These are phyloP conservation scores for Ascoidea tarda DNA, from an alignment of 805 yeast genomes.

Conservation along the genomic window DNA sequence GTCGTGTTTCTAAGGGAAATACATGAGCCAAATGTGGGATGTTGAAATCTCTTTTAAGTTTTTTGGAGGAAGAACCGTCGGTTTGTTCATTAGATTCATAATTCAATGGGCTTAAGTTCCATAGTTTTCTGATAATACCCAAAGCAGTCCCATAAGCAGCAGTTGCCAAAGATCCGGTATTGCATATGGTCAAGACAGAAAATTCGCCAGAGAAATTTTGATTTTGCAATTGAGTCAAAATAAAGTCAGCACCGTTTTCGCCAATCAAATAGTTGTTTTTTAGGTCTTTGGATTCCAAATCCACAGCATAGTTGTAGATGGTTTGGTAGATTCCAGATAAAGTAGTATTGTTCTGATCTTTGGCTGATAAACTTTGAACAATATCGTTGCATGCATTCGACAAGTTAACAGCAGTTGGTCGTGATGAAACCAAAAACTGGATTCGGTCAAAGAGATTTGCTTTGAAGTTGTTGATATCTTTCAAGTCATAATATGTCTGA, in stretches of 20 bases:
- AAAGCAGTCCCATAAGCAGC: slow-evolving; percentile 97
- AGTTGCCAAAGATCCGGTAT: slow-evolving; percentile 94
- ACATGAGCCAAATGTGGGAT: slow-evolving; percentile 48
- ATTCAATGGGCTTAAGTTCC: slow-evolving; percentile 21
- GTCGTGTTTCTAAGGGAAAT: slow-evolving; percentile 88
- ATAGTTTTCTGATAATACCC: slow-evolving; percentile 75
- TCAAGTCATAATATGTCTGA: slow-evolving; percentile 20
- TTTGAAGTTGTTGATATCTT: slow-evolving; percentile 21
- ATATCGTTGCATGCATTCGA: slow-evolving; percentile 46
- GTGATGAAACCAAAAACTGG: slow-evolving; percentile 53
- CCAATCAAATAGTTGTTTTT: slow-evolving; percentile 72
- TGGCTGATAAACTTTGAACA: slow-evolving; percentile 16
- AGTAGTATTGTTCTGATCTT: slow-evolving; percentile 4
- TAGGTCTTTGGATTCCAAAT: slow-evolving; percentile 62
- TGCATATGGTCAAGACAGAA: slow-evolving; percentile 83
- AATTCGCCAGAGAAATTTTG: slow-evolving; percentile 49
- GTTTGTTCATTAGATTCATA: slow-evolving; percentile 7
- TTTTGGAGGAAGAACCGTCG: slow-evolving; percentile 14
- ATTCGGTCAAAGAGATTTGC: slow-evolving; percentile 30
- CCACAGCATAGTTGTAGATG: slow-evolving; percentile 31
- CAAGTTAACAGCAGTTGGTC: slow-evolving; percentile 95
- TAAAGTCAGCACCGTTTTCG: slow-evolving; percentile 63
- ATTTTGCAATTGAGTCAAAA: slow-evolving; percentile 26
- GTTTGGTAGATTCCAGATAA: slow-evolving; percentile 15
- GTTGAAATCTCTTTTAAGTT: slow-evolving; percentile 9